A percentile compares a stretch with the other conserved stretches of the same genome.
phyloP scores from a whole-genome alignment of 2,329 filamentous ascomycete genomes.

The Colletotrichum spaethianum region DNA sequence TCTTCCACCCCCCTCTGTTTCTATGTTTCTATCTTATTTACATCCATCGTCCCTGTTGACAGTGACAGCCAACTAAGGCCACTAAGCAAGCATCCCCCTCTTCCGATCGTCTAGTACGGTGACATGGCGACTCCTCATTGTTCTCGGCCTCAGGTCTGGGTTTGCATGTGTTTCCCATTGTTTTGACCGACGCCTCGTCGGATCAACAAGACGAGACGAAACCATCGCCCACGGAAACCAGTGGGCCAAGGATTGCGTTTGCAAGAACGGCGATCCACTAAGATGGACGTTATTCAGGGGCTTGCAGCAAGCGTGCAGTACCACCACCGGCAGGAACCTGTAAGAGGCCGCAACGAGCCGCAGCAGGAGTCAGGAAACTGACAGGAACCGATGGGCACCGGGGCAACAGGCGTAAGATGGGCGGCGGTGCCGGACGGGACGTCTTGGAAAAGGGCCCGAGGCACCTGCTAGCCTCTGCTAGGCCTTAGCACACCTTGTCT shows the following conservation, averaged over 20 bases:
- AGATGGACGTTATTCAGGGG: constrained; percentile 38
- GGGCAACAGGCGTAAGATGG: constrained; percentile 37
- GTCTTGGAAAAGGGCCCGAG: constrained; percentile 26
- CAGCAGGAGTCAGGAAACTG: constrained; percentile 32
- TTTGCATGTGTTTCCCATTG: constrained; percentile 32
- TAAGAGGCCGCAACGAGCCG: constrained; percentile 22
- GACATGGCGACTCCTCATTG: background rate
- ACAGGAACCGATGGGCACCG: constrained; percentile 34
- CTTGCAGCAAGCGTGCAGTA: constrained; percentile 40
- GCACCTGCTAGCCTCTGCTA: constrained; percentile 9
- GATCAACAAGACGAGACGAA: constrained; percentile 41
- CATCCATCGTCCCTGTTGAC: constrained; percentile 32
- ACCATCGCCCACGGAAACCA: constrained; percentile 39
- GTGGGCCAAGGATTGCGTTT: constrained; percentile 36
- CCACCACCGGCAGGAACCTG: constrained; percentile 22
- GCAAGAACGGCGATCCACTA: constrained; percentile 38
- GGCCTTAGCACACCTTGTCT: constrained; percentile 10
- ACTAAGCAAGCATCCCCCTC: constrained; percentile 6
- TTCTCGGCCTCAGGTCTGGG: constrained; percentile 19
- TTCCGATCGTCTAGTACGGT: constrained; percentile 2
- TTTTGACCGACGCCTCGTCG: constrained; percentile 36
- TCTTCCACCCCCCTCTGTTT: background rate
- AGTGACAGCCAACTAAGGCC: constrained; percentile 8
- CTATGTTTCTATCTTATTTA: constrained; percentile 26
- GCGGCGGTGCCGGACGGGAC: constrained; percentile 32